These are phyloP conservation scores for Cladochytrium replicatum DNA, from an alignment of 192 early-diverging fungal species.

Conservation along the genomic window DNA sequence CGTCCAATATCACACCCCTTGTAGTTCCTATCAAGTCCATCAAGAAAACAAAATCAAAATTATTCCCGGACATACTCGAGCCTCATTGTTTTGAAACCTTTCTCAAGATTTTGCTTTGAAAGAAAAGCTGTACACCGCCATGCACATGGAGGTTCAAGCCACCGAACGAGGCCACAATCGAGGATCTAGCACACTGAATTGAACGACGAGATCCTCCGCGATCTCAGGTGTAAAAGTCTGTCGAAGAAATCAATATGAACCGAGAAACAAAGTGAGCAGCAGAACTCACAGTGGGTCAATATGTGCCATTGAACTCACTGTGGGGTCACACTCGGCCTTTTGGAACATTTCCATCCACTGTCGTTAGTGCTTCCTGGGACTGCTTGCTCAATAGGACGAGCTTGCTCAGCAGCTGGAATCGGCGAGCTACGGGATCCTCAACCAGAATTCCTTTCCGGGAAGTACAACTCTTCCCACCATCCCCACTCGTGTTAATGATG, in stretches of 20 bases:
- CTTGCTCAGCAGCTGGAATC: conserved; percentile 5
- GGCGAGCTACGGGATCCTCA: background rate
- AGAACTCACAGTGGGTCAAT: too few relatives aligned
- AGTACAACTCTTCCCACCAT: too few relatives aligned
- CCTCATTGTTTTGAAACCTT: conserved; percentile 22
- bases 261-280: too few relatives aligned
- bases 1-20: conserved; percentile 22
- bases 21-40: conserved; percentile 10
- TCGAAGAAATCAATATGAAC: background rate
- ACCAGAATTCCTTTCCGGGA: background rate
- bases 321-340: conserved; percentile 9
- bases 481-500: too few relatives aligned
- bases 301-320: background rate
- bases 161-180: conserved; percentile 17
- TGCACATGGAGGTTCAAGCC: conserved; percentile 23
- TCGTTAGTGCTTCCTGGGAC: conserved; percentile 1
- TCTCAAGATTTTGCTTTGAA: conserved; percentile 29
- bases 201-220: conserved; percentile 31
- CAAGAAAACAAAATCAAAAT: background rate
- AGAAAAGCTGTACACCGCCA: conserved; percentile 21
- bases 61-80: conserved; percentile 16
- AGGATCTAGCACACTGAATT: conserved; percentile 19
- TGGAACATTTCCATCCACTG: conserved; percentile 12
- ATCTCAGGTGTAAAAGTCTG: conserved; percentile 30
- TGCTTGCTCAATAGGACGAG: conserved; percentile 2